A percentile compares a stretch with the other conserved stretches of the same genome.
phyloP scores from a whole-genome alignment of 139 green algal genomes.

The Chlamydomonas asymmetrica region DNA sequence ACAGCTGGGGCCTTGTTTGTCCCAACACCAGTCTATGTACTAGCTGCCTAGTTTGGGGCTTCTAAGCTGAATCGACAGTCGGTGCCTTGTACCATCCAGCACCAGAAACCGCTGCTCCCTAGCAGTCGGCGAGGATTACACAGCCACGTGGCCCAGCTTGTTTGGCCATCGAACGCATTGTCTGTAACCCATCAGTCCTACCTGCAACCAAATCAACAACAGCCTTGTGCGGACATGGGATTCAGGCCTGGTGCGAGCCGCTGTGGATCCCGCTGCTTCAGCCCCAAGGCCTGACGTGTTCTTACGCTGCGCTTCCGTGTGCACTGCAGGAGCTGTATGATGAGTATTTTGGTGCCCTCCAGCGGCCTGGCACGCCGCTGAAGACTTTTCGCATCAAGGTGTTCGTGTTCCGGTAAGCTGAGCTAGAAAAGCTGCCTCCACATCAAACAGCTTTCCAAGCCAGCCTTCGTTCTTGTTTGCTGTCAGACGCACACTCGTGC shows the following conservation, averaged over 20 bases:
- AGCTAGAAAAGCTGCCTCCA: no score
- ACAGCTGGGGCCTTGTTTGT: neutral
- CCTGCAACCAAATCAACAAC: no score
- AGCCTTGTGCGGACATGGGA: no score
- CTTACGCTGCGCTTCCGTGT: neutral
- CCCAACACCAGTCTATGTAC: neutral
- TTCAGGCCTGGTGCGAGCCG: no score
- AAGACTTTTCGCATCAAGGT: conserved; percentile 73
- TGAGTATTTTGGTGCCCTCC: conserved; percentile 66
- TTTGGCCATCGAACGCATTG: neutral
- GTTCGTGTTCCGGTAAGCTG: conserved; percentile 62
- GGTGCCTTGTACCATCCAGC: no score
- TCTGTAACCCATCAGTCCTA: neutral
- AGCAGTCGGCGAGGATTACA: no score
- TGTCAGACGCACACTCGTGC: no score
- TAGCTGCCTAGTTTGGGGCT: no score
- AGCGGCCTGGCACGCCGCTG: conserved; percentile 45
- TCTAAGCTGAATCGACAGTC: no score
- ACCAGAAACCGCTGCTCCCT: no score
- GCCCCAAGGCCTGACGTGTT: neutral
- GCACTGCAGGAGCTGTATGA: conserved; percentile 70
- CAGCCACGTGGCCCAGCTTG: neutral
- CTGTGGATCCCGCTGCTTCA: neutral
- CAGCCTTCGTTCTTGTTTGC: no score
- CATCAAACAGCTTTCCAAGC: no score